These are phyloP conservation scores for Diaporthe humulicola DNA, from an alignment of 2,329 filamentous ascomycete species.

Conservation along the genomic window DNA sequence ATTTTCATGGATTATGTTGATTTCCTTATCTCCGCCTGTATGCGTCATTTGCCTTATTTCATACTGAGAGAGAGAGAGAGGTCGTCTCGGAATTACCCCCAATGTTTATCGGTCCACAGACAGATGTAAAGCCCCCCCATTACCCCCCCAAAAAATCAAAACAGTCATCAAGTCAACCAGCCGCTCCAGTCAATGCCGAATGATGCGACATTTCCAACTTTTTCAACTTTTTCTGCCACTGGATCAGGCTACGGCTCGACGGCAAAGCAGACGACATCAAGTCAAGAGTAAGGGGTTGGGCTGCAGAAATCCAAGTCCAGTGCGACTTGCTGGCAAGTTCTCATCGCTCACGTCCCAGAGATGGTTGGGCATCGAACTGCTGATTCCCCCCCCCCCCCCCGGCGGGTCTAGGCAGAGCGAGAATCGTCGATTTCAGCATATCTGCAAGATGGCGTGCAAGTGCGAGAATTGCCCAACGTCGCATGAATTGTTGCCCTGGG, in stretches of 20 bases:
- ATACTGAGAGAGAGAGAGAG: slow-evolving; percentile 38
- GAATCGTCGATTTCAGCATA: background rate
- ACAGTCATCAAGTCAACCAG: slow-evolving; percentile 38
- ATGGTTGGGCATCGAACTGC: background rate
- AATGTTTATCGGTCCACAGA: slow-evolving; percentile 41
- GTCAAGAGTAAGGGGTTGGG: background rate
- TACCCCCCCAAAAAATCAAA: slow-evolving; percentile 40
- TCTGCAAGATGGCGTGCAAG: background rate
- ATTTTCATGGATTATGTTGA: slow-evolving; percentile 41
- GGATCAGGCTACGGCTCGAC: background rate
- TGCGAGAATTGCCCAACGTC: background rate
- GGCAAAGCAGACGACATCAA: background rate
- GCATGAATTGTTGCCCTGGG: too few relatives aligned
- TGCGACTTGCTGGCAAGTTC: background rate
- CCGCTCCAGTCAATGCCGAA: slow-evolving; percentile 21
- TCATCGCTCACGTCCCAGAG: background rate
- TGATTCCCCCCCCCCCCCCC: background rate
- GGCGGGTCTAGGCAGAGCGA: background rate
- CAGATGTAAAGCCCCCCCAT: slow-evolving; percentile 40
- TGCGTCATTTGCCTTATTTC: slow-evolving; percentile 41
- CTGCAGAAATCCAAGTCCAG: background rate
- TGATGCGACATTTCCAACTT: background rate
- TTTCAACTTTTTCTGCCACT: background rate
- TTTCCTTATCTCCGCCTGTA: slow-evolving; percentile 41
- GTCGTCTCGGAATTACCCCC: slow-evolving; percentile 39